These are phyloP conservation scores for Malassezia psittaci DNA, from an alignment of 1,284 basidiomycete genomes.

Conservation along the genomic window DNA sequence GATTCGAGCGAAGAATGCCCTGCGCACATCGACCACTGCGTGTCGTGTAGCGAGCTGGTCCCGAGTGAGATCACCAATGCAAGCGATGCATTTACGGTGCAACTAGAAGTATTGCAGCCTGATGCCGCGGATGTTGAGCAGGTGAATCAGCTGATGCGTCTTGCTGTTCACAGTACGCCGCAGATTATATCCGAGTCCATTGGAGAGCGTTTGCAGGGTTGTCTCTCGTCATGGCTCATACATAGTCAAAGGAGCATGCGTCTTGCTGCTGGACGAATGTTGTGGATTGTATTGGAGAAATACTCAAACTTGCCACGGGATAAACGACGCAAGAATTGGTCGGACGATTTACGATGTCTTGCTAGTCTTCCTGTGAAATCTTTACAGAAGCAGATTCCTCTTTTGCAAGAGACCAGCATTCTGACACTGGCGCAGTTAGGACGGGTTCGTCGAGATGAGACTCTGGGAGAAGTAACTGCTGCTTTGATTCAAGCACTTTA, in stretches of 20 bases:
- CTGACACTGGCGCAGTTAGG: constrained; percentile 11
- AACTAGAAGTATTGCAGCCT: neutral
- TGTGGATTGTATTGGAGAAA: neutral
- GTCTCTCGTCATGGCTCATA: neutral
- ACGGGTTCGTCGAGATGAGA: constrained; percentile 7
- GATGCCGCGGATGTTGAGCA: neutral
- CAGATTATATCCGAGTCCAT: neutral
- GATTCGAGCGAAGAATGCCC: neutral
- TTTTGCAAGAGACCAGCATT: constrained; percentile 13
- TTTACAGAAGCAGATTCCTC: neutral
- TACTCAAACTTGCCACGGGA: neutral
- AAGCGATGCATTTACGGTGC: neutral
- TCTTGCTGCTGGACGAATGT: constrained; percentile 4
- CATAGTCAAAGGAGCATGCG: constrained; percentile 6
- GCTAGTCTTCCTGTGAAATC: neutral
- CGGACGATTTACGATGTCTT: neutral
- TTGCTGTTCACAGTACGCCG: neutral
- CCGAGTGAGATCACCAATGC: neutral
- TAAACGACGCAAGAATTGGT: neutral
- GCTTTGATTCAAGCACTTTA: constrained; percentile 7
- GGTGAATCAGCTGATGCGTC: neutral
- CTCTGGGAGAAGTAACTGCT: neutral
- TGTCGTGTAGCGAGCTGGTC: neutral
- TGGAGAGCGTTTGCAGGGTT: neutral
- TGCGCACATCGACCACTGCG: neutral